Conservation (phyloP, 805 yeast genomes). For the Clavispora santaluciae region DNA sequence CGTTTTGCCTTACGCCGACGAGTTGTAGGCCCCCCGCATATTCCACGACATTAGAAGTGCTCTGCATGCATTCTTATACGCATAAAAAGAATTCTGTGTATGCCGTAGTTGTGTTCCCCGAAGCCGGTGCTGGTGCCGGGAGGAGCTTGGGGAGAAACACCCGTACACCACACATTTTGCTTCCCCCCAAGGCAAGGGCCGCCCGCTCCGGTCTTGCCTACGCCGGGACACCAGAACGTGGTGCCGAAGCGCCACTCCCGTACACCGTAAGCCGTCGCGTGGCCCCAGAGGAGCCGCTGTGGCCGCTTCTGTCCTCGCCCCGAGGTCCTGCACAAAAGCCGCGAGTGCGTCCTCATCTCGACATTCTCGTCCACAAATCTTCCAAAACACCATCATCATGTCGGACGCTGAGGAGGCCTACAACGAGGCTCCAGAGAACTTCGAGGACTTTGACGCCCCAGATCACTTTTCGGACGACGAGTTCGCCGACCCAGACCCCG, state of each 20-base stretch:
- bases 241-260: too few species aligned
- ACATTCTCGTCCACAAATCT: not conserved
- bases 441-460: conserved; percentile 74
- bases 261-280: too few species aligned
- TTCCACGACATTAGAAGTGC: conserved; percentile 4
- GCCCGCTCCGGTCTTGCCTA: too few species aligned
- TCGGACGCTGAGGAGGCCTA: conserved; percentile 48
- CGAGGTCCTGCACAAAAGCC: conserved; percentile 4
- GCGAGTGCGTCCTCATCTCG: conserved; percentile 3
- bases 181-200: too few species aligned
- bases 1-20: conserved; percentile 83
- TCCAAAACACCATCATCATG: conserved; percentile 19
- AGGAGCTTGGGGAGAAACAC: not conserved
- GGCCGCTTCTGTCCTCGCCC: too few species aligned
- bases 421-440: conserved; percentile 66
- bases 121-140: not conserved
- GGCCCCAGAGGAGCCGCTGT: too few species aligned
- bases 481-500: conserved; percentile 35
- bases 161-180: not conserved
- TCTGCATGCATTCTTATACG: conserved; percentile 1
- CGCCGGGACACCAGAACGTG: too few species aligned
- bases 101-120: not conserved
- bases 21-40: conserved; percentile 49
- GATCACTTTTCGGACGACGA: conserved; percentile 79
- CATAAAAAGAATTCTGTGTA: not conserved